Evolutionary conservation across 225 moss, liverwort and hornwort species (phyloP), one percentile per base, ranked within the genome.

Genomic region (Ulota crispa): DNA sequence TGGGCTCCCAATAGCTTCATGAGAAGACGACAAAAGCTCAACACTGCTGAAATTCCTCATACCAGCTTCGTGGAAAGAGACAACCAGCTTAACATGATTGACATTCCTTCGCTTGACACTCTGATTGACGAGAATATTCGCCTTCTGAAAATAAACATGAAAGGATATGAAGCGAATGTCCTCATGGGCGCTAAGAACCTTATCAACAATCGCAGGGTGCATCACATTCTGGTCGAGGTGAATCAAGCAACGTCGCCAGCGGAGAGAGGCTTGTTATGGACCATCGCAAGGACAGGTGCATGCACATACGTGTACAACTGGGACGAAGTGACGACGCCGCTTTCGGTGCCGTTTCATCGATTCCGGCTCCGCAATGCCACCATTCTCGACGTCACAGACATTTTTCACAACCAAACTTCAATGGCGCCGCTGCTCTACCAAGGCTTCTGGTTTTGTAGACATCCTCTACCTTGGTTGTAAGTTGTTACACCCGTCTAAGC

Each of bases 401-500:
- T 80, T 52, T 54, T 81, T 39, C 70, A 68, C 65, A 68, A 67
- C 31, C 70, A 67, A 78, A 36, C n/a, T 20, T 87, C 73, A 5
- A 39, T 13, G 15, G 61, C 28, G 16, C 61, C 54, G 2, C 47
- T 90, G n/a, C 56, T 64, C 24, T 83, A 83, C 54, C 77, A 72
- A 71, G 69, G 82, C 76, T 88, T 83, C 43, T 88, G 87, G 82
- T 90, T 86, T 73, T 79, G 85, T 76, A 85, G 73, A 43, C 62
- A 81, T 41, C 85, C 68, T 72, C 72, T 90, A 23, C 83, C 83
- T 50, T 90, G 85, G 83, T 57, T 83, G 20, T 72, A 67, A 85
- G 82, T 57, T 81, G 14, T 78, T 56, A 87, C 56, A 57, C 31
- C n/a, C 45, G 23, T 63, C 3, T 23, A 30, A 52, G 32, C 20